phyloP scores from a whole-genome alignment of 2,329 filamentous ascomycete genomes.

The Trichoderma asperellum region DNA sequence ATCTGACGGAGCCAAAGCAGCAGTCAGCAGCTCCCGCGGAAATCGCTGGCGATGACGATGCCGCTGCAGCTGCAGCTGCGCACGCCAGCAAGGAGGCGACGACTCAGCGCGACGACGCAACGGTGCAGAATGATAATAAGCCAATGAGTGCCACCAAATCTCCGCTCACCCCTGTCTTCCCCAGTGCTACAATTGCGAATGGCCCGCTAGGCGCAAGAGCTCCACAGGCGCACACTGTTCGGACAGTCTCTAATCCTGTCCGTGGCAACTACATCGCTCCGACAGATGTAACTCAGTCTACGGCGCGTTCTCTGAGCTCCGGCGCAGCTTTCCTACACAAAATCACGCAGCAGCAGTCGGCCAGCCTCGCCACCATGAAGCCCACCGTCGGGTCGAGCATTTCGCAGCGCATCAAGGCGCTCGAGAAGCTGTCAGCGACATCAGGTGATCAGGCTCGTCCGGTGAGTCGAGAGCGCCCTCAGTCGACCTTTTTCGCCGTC shows the following conservation, averaged over 20 bases:
- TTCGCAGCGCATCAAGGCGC: constrained; percentile 89
- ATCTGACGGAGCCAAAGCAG: constrained; percentile 42
- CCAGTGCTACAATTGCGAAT: constrained; percentile 38
- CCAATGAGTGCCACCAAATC: constrained; percentile 79
- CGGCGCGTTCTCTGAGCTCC: constrained; percentile 59
- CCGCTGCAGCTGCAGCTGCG: constrained; percentile 51
- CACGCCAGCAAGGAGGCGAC: constrained; percentile 60
- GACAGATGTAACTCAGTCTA: constrained; percentile 51
- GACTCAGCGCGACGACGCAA: constrained; percentile 69
- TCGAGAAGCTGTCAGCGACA: constrained; percentile 73
- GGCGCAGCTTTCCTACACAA: constrained; percentile 61
- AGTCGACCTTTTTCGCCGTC: constrained; percentile 63
- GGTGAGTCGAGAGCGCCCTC: constrained; percentile 46
- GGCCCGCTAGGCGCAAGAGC: constrained; percentile 23
- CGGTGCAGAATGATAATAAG: constrained; percentile 76
- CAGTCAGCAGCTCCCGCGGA: background rate
- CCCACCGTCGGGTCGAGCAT: constrained; percentile 87
- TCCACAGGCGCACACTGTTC: constrained; percentile 41
- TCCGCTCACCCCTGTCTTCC: constrained; percentile 71
- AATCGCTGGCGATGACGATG: constrained; percentile 85
- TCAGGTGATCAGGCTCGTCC: constrained; percentile 36
- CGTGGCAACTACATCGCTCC: constrained; percentile 51
- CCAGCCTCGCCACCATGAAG: constrained; percentile 60
- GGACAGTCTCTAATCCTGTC: constrained; percentile 54
- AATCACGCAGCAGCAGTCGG: constrained; percentile 55